phyloP scores from a whole-genome alignment of 2,329 filamentous ascomycete species.

The Xenosphaeropsis pyriputrescens region DNA sequence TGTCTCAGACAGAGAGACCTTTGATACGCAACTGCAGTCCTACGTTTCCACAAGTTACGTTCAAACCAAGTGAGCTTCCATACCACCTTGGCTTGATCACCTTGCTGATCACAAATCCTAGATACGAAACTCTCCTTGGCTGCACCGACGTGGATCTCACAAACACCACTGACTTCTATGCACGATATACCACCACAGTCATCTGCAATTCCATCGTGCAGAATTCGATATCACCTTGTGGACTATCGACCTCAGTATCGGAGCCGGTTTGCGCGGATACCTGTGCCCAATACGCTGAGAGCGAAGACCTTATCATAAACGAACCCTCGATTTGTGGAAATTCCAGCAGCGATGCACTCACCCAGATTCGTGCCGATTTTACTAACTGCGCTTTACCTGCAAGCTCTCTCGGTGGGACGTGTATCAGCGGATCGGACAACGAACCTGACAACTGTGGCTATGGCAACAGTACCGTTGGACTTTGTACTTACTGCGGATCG shows the following conservation, averaged over 20 bases:
- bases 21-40: slow-evolving; percentile 58
- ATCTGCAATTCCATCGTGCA: slow-evolving; percentile 92
- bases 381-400: slow-evolving; percentile 74
- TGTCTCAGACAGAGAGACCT: slow-evolving; percentile 62
- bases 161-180: slow-evolving; percentile 73
- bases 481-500: slow-evolving; percentile 76
- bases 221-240: slow-evolving; percentile 62
- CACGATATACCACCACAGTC: slow-evolving; percentile 81
- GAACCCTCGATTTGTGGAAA: slow-evolving; percentile 59
- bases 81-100: slow-evolving; percentile 1
- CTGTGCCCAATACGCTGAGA: slow-evolving; percentile 77
- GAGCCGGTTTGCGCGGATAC: slow-evolving; percentile 76
- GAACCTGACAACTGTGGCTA: slow-evolving; percentile 84
- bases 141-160: slow-evolving; percentile 64
- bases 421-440: slow-evolving; percentile 64
- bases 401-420: slow-evolving; percentile 61
- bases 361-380: slow-evolving; percentile 83
- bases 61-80: slow-evolving; percentile 52
- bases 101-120: slow-evolving; percentile 25
- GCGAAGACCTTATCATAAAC: slow-evolving; percentile 71
- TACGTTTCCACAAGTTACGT: slow-evolving; percentile 69
- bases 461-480: slow-evolving; percentile 50
- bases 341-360: slow-evolving; percentile 47
- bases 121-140: slow-evolving; percentile 70
- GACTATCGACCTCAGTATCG: slow-evolving; percentile 45